A percentile compares a stretch with the other conserved stretches of the same genome.
Conservation (phyloP, 371 early-diverging fungal species). For the Mucor plumbeus region DNA sequence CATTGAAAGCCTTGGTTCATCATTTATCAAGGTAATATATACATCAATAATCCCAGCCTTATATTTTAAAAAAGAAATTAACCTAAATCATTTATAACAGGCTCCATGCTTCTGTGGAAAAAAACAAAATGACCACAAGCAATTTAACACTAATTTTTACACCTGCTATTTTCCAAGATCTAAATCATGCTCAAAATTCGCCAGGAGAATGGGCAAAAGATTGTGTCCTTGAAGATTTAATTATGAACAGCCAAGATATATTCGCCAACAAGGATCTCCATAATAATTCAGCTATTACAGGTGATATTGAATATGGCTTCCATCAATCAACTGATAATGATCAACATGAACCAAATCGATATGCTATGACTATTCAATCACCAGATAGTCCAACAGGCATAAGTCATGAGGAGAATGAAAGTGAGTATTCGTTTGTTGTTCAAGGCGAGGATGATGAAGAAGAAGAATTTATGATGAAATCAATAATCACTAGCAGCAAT, state of each 20-base stretch:
- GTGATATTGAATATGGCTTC: slow-evolving; percentile 52
- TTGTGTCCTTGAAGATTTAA: slow-evolving; percentile 55
- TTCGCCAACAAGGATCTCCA: slow-evolving; percentile 55
- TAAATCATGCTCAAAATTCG: slow-evolving; percentile 50
- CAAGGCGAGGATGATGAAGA: slow-evolving; percentile 18
- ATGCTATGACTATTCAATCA: slow-evolving; percentile 32
- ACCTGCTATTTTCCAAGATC: slow-evolving; percentile 67
- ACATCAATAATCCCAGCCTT: background rate
- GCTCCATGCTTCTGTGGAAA: slow-evolving; percentile 44
- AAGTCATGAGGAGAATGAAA: slow-evolving; percentile 7
- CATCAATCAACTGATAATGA: slow-evolving; percentile 5
- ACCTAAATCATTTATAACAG: background rate
- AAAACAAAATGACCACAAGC: slow-evolving; percentile 63
- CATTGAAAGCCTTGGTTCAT: slow-evolving; percentile 55
- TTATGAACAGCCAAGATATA: slow-evolving; percentile 40
- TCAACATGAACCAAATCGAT: slow-evolving; percentile 19
- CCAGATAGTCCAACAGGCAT: slow-evolving; percentile 28
- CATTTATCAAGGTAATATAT: slow-evolving; percentile 56
- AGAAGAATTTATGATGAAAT: slow-evolving; percentile 3
- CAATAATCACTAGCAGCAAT: background rate
- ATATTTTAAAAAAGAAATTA: background rate
- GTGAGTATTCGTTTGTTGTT: slow-evolving; percentile 16
- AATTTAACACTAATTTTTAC: slow-evolving; percentile 64
- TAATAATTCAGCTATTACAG: slow-evolving; percentile 53
- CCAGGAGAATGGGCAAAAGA: slow-evolving; percentile 55